Evolutionary conservation across 2,329 filamentous ascomycete genomes (phyloP).

Genomic region (Aspergillus pseudotamarii): DNA sequence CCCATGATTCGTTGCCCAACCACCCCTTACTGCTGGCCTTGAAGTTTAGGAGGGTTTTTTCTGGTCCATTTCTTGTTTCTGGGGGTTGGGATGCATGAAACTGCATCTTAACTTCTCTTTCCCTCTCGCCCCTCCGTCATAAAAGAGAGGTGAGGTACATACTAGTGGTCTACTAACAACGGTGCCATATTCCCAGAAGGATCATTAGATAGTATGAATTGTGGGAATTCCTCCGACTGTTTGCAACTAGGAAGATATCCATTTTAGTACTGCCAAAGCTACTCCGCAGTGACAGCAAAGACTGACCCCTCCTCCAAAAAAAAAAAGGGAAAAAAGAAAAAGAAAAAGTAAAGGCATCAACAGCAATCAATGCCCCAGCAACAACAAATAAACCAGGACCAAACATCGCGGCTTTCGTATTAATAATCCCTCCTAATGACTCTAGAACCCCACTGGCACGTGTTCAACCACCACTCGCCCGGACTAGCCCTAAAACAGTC

Average conservation of each 20-base stretch:
- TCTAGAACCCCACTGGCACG: conserved; percentile 11
- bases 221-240: conserved; percentile 1
- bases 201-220: neutral
- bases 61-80: conserved; percentile 6
- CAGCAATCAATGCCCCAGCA: neutral
- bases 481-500: neutral
- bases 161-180: neutral
- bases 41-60: neutral
- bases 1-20: conserved; percentile 32
- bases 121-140: neutral
- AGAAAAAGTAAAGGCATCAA: neutral
- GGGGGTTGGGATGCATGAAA: conserved; percentile 4
- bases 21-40: conserved; percentile 23
- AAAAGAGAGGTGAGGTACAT: neutral
- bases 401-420: neutral
- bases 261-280: neutral
- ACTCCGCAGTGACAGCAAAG: neutral
- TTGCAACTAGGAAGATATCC: neutral
- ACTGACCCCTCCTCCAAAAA: no score
- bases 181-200: neutral
- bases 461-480: conserved; percentile 7
- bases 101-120: neutral
- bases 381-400: neutral
- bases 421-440: neutral
- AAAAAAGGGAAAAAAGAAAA: neutral